These are phyloP conservation scores for Iberis pinnata DNA, from an alignment of 345 rosid genomes.

Conservation along the genomic window DNA sequence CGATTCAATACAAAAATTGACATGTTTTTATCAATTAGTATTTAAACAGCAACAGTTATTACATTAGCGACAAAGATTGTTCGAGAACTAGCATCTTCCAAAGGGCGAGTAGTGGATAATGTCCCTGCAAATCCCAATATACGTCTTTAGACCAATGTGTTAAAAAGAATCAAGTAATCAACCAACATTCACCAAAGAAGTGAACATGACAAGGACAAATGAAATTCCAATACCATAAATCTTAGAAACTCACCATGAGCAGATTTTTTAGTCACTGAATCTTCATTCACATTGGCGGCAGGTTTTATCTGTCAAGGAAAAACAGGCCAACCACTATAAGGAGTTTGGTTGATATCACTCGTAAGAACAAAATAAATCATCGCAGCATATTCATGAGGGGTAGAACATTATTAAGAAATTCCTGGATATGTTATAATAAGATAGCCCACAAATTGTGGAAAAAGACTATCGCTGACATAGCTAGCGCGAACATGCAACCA, in stretches of 20 bases:
- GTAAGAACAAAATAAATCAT: neutral
- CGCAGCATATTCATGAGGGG: neutral
- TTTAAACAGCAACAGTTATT: constrained; percentile 20
- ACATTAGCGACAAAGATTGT: constrained; percentile 84
- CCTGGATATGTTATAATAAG: neutral
- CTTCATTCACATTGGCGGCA: constrained; percentile 31
- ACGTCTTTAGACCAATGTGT: no score
- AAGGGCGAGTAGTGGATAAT: constrained; percentile 42
- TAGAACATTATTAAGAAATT: neutral
- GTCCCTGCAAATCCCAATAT: constrained; percentile 50
- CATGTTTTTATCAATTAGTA: neutral
- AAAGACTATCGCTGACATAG: neutral
- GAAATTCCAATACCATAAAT: constrained; percentile 1
- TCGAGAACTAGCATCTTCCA: constrained; percentile 76
- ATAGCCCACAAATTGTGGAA: constrained; percentile 1
- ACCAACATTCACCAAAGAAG: neutral
- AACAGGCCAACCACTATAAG: neutral
- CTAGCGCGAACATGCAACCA: neutral
- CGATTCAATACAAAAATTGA: constrained; percentile 8
- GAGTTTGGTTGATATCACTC: no score
- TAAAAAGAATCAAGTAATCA: neutral
- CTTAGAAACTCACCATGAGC: constrained; percentile 43
- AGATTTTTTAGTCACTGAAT: constrained; percentile 37
- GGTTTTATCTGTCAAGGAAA: constrained; percentile 41
- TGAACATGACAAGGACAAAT: neutral